Base-by-base conservation (phyloP, 768 basidiomycete species). In the Sutorius australiensis region DNA sequence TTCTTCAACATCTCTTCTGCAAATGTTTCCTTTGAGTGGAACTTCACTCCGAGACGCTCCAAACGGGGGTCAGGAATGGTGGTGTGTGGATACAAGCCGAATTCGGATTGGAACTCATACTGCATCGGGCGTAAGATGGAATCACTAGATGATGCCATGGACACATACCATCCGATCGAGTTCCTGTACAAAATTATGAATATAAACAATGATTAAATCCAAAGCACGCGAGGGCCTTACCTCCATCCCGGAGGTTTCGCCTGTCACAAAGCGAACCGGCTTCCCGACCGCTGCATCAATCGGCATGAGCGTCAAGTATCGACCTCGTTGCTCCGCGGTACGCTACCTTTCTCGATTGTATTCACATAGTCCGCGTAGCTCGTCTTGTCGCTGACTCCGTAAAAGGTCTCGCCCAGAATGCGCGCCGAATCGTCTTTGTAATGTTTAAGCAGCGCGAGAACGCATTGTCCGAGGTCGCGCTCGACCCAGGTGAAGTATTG, bases 11-110 rank as follows among this genome's bases (percentile, higher is more conserved):
- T 62, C 28, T 42, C 65, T 19, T 61, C 48, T 11, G 54, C 54
- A 33, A 67, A 53, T 27, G 6, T 31, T 24, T 57, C 47, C 41
- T 59, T 59, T 0, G 65, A 61, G 34, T 63, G 54, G 48, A 68
- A 63, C 34, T 59, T 64, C 36, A 65, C 67, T 14, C 62, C 67
- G 11, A 69, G 54, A 17, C 53, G 55, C 19, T 60, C 59, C 47
- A 69, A 48, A 37, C 60, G 66, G 34, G 59, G 61, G 48, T 69
- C 68, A 0, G 67, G 66, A 37, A 66, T 55, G 19, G 32, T n/a
- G 1, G 56, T 24, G 27, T 59, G 36, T 2, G 48, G 41, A 46
- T 63, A 66, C 28, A 66, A 38, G 30, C 63, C 65, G 21, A 66
- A 51, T 44, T 67, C 68, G 16, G 61, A 63, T 40, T 65, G 65